Evolutionary conservation across 148 eudicot genomes (phyloP), one percentile per base, ranked within the genome.

Genomic region (Chenopodium formosanum): DNA sequence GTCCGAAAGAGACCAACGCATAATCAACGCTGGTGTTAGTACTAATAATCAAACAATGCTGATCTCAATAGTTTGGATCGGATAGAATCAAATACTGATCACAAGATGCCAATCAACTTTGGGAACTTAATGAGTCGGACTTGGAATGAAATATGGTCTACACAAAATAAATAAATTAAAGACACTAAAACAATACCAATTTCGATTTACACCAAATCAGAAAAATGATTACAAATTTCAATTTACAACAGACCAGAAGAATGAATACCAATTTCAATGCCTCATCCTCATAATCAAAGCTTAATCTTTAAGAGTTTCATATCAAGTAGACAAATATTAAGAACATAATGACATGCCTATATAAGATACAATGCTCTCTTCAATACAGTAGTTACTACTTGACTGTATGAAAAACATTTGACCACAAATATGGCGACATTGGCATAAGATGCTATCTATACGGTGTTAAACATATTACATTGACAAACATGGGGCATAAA

Each of bases 291-390:
- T 58, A 63, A 77, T 48, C 77, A 77, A 47, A 40, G 19, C 31
- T 62, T 17, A 29, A 29, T 23, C 71, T 11, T 68, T 31, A 13
- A 23, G 32, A 27, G 23, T 25, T 14, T 1, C 6, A 2, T 25
- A 10, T n/a, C 29, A 10, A 14, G 1, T 67, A 67, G 17, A 4
- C 17, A 75, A 60, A 74, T 17, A 13, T 67, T 76, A 47, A 52
- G 44, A 40, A 44, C 73, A 23, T 73, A 70, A 70, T 20, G 23
- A 70, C 74, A 70, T 17, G 74, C 50, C 13, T 69, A 71, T 40
- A 74, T 25, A 62, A 40, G 78, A 73, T 78, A 83, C 67, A 64
- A 53, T 65, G 53, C 73, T 78, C 40, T 34, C 16, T 34, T 50
- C 81, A 47, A 19, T 79, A 31, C 27, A 76, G 17, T n/a, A n/a